Evolutionary conservation across 2,329 filamentous ascomycete species (phyloP).

Genomic region (Lachnellula subtilissima): DNA sequence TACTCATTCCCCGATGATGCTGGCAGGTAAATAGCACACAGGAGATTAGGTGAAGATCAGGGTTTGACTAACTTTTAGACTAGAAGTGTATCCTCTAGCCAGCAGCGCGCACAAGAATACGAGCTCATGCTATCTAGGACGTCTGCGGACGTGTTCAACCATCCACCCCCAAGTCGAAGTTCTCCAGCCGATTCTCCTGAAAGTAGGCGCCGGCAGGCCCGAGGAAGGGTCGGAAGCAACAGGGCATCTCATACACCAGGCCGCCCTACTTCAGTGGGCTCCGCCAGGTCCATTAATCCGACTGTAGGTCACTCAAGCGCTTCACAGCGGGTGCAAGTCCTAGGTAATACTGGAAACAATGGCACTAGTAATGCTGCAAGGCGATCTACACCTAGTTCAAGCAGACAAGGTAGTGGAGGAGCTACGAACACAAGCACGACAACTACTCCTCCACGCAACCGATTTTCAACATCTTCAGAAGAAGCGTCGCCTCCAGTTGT

Average conservation of each 20-base stretch:
- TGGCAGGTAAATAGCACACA: neutral
- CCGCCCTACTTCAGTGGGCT: constrained; percentile 23
- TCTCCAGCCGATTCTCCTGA: constrained; percentile 19
- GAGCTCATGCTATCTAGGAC: constrained; percentile 7
- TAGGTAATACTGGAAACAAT: neutral
- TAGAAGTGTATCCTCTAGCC: neutral
- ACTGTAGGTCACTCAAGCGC: constrained; percentile 4
- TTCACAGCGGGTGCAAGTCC: constrained; percentile 4
- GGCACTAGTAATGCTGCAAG: neutral
- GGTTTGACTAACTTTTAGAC: neutral
- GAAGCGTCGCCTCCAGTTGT: constrained; percentile 11
- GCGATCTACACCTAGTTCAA: constrained; percentile 9
- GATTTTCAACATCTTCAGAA: constrained; percentile 1
- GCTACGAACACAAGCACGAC: neutral
- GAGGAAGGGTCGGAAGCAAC: constrained; percentile 19
- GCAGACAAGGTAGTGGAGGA: constrained; percentile 1
- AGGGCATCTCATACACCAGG: constrained; percentile 13
- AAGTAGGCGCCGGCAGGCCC: constrained; percentile 19
- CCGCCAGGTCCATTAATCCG: constrained; percentile 15
- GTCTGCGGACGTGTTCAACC: constrained; percentile 9
- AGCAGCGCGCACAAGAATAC: constrained; percentile 9
- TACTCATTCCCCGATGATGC: neutral
- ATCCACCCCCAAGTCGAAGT: constrained; percentile 8
- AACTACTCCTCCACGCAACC: neutral
- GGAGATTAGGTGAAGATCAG: neutral